Conservation (phyloP, 1,284 basidiomycete genomes). For the Ustilago cynodontis region DNA sequence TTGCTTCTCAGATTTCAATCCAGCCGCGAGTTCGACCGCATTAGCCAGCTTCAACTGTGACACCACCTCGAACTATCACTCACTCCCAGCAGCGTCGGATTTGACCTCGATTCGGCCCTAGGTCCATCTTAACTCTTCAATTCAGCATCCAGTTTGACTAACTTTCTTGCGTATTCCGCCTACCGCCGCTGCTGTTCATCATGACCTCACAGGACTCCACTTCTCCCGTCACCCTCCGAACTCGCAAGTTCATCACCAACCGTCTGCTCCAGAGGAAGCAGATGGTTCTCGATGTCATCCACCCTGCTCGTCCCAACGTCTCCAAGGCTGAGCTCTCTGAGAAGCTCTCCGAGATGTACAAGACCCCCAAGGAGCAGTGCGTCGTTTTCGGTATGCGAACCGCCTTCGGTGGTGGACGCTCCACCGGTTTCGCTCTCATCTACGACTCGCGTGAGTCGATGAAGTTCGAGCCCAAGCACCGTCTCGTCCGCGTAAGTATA, state of each 20-base stretch:
- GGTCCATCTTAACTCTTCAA: neutral
- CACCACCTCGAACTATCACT: neutral
- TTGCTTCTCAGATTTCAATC: neutral
- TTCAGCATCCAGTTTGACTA: constrained; percentile 3
- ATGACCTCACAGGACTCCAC: constrained; percentile 75
- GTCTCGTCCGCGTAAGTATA: constrained; percentile 84
- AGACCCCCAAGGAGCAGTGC: constrained; percentile 76
- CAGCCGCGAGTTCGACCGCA: neutral
- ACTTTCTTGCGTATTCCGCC: constrained; percentile 1
- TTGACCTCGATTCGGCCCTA: constrained; percentile 10
- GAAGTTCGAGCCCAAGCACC: constrained; percentile 93
- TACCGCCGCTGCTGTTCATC: neutral
- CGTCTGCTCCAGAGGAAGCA: constrained; percentile 88
- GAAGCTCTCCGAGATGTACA: constrained; percentile 84
- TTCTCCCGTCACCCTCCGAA: constrained; percentile 95
- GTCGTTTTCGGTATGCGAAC: constrained; percentile 79
- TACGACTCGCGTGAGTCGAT: constrained; percentile 96
- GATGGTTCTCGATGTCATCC: constrained; percentile 88
- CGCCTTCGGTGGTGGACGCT: constrained; percentile 97
- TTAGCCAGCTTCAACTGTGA: neutral
- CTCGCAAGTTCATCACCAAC: constrained; percentile 99
- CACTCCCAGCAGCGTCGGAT: constrained; percentile 16
- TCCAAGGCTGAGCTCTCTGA: constrained; percentile 92
- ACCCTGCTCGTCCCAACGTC: constrained; percentile 94
- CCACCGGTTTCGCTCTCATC: constrained; percentile 94